A percentile compares a stretch with the other conserved stretches of the same genome.
phyloP scores from a whole-genome alignment of 352 stramenopile genomes.

The Phytophthora niederhauseri region DNA sequence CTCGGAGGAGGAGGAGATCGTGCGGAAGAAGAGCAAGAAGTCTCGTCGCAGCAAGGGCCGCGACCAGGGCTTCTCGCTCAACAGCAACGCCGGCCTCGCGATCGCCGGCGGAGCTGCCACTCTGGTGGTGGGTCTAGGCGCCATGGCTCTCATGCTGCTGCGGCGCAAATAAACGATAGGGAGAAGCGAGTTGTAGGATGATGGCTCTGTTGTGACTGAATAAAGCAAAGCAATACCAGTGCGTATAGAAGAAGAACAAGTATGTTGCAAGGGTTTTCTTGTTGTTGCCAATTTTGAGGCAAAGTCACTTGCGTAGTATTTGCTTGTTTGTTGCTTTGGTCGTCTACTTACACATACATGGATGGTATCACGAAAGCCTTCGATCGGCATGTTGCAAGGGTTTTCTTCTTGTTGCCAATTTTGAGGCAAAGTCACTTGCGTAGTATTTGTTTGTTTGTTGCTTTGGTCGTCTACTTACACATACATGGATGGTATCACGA shows the following conservation, averaged over 20 bases:
- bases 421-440: not conserved
- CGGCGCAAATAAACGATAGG: constrained; percentile 57
- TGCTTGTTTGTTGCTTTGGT: too few species aligned
- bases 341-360: too few species aligned
- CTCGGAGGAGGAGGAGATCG: constrained; percentile 48
- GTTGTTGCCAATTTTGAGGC: constrained; percentile 8
- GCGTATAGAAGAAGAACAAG: constrained; percentile 27
- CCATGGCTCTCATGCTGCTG: constrained; percentile 61
- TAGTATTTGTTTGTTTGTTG: not conserved
- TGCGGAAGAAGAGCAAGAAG: constrained; percentile 52
- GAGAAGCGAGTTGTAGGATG: constrained; percentile 22
- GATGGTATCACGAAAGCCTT: too few species aligned
- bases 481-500: not conserved
- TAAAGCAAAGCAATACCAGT: constrained; percentile 37
- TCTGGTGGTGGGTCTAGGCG: constrained; percentile 53
- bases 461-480: constrained; percentile 19
- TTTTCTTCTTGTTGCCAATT: constrained; percentile 1
- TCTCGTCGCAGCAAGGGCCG: constrained; percentile 56
- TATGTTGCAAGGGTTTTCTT: too few species aligned
- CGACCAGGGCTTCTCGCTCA: constrained; percentile 21
- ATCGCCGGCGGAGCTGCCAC: constrained; percentile 47
- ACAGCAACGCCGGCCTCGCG: constrained; percentile 27
- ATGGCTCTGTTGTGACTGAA: constrained; percentile 23
- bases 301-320: not conserved
- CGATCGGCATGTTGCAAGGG: too few species aligned